Evolutionary conservation across 768 basidiomycete genomes (phyloP).

Genomic region (Calvatia gigantea): DNA sequence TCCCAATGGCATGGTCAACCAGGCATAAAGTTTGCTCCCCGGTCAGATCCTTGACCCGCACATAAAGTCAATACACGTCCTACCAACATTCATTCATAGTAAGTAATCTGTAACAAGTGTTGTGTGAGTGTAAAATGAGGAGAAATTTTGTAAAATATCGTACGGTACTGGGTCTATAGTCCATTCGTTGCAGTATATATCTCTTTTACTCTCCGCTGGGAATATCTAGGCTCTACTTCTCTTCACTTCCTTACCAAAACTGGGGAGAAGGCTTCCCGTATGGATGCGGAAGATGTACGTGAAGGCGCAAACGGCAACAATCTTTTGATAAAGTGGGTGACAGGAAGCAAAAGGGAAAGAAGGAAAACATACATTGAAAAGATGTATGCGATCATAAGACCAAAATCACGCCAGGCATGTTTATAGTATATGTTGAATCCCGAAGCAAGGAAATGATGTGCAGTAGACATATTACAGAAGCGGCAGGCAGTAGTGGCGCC

Average conservation of each 20-base stretch:
- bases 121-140: too few species aligned
- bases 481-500: slow-evolving; percentile 49
- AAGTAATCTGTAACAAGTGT: too few species aligned
- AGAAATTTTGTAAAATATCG: too few species aligned
- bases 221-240: slow-evolving; percentile 13
- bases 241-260: slow-evolving; percentile 19
- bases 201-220: not conserved
- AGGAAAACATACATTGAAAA: slow-evolving; percentile 44
- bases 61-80: too few species aligned
- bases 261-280: slow-evolving; percentile 26
- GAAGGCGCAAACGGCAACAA: slow-evolving; percentile 35
- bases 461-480: slow-evolving; percentile 56
- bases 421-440: slow-evolving; percentile 56
- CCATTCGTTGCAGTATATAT: not conserved
- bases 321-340: slow-evolving; percentile 23
- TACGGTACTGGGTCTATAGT: too few species aligned
- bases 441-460: slow-evolving; percentile 51
- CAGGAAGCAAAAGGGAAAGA: not conserved
- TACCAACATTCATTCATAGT: too few species aligned
- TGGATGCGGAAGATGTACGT: slow-evolving; percentile 53
- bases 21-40: too few species aligned
- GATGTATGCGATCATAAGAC: slow-evolving; percentile 45
- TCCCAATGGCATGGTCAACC: too few species aligned
- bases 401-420: slow-evolving; percentile 52
- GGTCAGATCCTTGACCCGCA: too few species aligned